Evolutionary conservation across 768 basidiomycete genomes (phyloP).

Genomic region (Suillus lakei): DNA sequence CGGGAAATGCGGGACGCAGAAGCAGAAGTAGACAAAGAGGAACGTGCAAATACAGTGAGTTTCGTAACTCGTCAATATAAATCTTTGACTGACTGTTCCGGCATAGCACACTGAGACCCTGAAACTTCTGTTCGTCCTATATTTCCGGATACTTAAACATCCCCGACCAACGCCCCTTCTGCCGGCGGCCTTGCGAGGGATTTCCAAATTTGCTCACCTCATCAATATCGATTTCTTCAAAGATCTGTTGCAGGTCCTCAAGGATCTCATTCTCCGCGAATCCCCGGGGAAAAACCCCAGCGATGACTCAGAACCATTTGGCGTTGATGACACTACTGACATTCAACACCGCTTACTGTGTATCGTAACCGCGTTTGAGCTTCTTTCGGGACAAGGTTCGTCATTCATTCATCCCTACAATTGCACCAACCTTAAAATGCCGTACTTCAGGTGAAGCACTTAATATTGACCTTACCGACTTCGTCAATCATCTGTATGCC

Average conservation of each 20-base stretch:
- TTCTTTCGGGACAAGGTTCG: slow-evolving; percentile 93
- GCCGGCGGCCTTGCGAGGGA: slow-evolving; percentile 87
- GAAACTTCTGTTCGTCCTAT: slow-evolving; percentile 95
- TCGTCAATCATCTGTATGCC: slow-evolving; percentile 82
- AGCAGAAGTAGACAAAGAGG: slow-evolving; percentile 92
- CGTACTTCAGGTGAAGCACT: slow-evolving; percentile 82
- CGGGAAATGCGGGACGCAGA: slow-evolving; percentile 94
- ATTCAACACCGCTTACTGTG: slow-evolving; percentile 74
- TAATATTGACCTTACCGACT: slow-evolving; percentile 92
- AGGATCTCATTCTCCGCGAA: slow-evolving; percentile 68
- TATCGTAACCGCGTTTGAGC: slow-evolving; percentile 96
- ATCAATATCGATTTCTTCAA: slow-evolving; percentile 99
- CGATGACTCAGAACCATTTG: slow-evolving; percentile 36
- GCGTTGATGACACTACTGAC: slow-evolving; percentile 40
- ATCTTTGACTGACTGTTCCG: slow-evolving; percentile 22
- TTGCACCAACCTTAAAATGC: slow-evolving; percentile 16
- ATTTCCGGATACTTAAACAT: slow-evolving; percentile 94
- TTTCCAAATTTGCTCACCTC: slow-evolving; percentile 92
- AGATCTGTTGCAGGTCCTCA: slow-evolving; percentile 88
- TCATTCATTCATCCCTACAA: slow-evolving; percentile 16
- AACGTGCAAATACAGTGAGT: slow-evolving; percentile 80
- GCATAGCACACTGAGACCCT: slow-evolving; percentile 95
- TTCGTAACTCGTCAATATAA: slow-evolving; percentile 12
- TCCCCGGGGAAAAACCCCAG: slow-evolving; percentile 43
- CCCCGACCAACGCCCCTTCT: slow-evolving; percentile 78